These are phyloP conservation scores for Medicago ruthenica DNA, from an alignment of 306 rosid genomes.

Conservation along the genomic window DNA sequence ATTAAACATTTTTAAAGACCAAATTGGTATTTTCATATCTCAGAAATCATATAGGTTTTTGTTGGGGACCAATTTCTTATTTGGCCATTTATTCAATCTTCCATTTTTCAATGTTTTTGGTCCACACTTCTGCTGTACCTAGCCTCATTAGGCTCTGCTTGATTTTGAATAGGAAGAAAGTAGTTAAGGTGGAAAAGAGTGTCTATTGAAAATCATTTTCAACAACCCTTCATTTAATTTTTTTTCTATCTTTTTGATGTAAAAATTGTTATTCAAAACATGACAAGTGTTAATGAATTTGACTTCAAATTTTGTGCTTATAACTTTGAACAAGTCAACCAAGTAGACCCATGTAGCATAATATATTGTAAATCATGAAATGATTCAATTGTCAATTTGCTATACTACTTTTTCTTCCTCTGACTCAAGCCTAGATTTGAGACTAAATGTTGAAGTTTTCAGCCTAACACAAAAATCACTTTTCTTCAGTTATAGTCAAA, in stretches of 20 bases:
- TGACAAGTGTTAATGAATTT: background rate
- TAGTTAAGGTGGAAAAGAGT: too few species aligned
- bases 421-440: too few species aligned
- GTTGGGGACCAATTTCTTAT: background rate
- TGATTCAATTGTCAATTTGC: too few species aligned
- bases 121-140: slow-evolving; percentile 27
- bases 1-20: too few species aligned
- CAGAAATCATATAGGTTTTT: background rate
- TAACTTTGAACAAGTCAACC: background rate
- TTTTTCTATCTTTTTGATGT: background rate
- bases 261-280: background rate
- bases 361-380: too few species aligned
- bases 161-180: background rate
- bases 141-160: slow-evolving; percentile 8
- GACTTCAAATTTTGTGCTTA: slow-evolving; percentile 13
- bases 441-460: too few species aligned
- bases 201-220: background rate
- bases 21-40: background rate
- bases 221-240: background rate
- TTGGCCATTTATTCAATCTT: background rate
- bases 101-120: slow-evolving; percentile 2
- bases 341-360: background rate
- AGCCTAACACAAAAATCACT: too few species aligned
- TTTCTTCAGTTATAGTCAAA: too few species aligned
- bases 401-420: too few species aligned